A percentile compares a stretch with the other conserved stretches of the same genome.
phyloP scores from a whole-genome alignment of 257 asterid genomes.

The Cynanchum wilfordii region DNA sequence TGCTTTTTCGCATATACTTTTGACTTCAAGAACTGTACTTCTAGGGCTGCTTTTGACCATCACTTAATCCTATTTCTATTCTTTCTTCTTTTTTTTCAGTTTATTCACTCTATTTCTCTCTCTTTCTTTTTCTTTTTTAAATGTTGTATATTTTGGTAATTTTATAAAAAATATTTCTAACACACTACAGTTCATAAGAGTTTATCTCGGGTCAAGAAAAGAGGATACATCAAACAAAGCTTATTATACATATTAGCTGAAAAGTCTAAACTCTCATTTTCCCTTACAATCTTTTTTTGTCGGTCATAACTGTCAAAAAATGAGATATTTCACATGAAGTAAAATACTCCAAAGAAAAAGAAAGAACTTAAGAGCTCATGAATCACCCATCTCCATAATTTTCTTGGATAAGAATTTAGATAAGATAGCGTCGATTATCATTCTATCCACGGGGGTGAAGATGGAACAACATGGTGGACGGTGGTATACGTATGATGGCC shows the following conservation, averaged over 20 bases:
- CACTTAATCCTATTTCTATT: neutral
- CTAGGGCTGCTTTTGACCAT: neutral
- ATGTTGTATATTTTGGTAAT: no score
- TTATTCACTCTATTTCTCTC: no score
- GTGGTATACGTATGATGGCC: slow-evolving; percentile 20
- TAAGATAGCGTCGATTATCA: slow-evolving; percentile 34
- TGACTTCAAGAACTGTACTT: neutral
- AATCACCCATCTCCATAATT: slow-evolving; percentile 14
- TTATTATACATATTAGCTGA: no score
- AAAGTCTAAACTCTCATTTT: neutral
- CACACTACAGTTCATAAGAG: no score
- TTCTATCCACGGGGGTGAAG: slow-evolving; percentile 16
- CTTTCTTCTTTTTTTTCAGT: neutral
- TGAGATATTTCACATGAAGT: neutral
- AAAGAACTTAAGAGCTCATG: neutral
- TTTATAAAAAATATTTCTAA: no score
- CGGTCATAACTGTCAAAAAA: slow-evolving; percentile 1
- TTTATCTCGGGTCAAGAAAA: neutral
- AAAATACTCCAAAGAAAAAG: neutral
- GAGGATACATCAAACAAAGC: neutral
- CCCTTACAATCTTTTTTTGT: slow-evolving; percentile 3
- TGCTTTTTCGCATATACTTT: slow-evolving; percentile 1
- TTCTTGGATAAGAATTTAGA: slow-evolving; percentile 62
- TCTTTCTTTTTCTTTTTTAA: no score
- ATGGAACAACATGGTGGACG: slow-evolving; percentile 31